A percentile compares a stretch with the other conserved stretches of the same genome.
Conservation (phyloP, 441 rosid genomes). For the Breynia disticha region DNA sequence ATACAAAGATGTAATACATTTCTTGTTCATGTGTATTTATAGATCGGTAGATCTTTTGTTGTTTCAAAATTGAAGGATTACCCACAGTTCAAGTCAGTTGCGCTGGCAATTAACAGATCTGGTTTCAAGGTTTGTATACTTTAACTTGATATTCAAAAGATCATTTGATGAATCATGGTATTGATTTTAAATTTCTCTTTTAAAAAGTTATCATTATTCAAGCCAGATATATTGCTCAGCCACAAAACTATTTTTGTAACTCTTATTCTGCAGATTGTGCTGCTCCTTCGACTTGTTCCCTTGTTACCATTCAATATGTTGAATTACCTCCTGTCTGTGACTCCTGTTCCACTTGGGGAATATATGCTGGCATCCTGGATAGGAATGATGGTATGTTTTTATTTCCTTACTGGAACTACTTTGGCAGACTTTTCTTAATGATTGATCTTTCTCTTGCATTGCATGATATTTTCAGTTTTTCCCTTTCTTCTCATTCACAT, state of each 20-base stretch:
- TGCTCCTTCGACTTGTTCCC: constrained; percentile 91
- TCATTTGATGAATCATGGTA: background rate
- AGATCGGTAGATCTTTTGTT: constrained; percentile 83
- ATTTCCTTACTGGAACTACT: background rate
- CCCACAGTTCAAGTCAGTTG: constrained; percentile 82
- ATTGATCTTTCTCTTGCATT: background rate
- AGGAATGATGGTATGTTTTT: constrained; percentile 76
- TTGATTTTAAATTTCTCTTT: too few species aligned
- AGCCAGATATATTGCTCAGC: too few species aligned
- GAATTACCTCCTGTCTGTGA: constrained; percentile 85
- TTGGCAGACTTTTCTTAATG: background rate
- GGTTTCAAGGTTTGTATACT: constrained; percentile 71
- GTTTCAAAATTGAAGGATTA: constrained; percentile 83
- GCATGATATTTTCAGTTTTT: background rate
- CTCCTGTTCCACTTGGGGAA: constrained; percentile 52
- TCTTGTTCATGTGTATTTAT: constrained; percentile 14
- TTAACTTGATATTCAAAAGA: constrained; percentile 6
- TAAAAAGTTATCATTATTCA: too few species aligned
- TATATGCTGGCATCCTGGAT: constrained; percentile 87
- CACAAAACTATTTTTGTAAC: too few species aligned
- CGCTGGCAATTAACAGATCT: constrained; percentile 70
- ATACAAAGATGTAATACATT: background rate
- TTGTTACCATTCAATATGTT: constrained; percentile 82
- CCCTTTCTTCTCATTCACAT: too few species aligned
- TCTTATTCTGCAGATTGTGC: constrained; percentile 28